Evolutionary conservation across 495 filamentous ascomycete genomes (phyloP).

Genomic region (Lichenothelia convexa): DNA sequence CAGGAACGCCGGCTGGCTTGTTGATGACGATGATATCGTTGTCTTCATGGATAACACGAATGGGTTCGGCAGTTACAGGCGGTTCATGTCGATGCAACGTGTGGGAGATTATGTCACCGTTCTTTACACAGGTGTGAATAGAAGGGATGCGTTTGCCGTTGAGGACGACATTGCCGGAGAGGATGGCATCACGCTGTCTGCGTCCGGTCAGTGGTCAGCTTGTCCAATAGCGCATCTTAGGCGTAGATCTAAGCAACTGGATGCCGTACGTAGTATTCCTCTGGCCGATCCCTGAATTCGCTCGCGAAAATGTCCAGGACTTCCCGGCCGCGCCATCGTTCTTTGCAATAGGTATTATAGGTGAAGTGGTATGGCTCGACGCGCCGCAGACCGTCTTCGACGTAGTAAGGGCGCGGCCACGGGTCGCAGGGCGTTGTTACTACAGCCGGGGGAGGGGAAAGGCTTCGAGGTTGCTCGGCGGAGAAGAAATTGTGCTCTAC

Average conservation of each 20-base stretch:
- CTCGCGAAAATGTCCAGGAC: constrained; percentile 63
- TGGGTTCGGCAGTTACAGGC: constrained; percentile 61
- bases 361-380: constrained; percentile 84
- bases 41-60: constrained; percentile 76
- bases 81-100: constrained; percentile 93
- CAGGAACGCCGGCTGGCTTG: constrained; percentile 86
- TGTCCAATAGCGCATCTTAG: constrained; percentile 27
- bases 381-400: constrained; percentile 62
- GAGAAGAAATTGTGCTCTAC: constrained; percentile 19
- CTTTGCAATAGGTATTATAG: constrained; percentile 84
- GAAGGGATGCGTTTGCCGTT: constrained; percentile 46
- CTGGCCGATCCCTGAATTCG: constrained; percentile 73
- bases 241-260: not conserved
- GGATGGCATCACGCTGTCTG: constrained; percentile 71
- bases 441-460: constrained; percentile 30
- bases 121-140: constrained; percentile 40
- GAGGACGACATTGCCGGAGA: constrained; percentile 50
- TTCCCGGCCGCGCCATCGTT: constrained; percentile 62
- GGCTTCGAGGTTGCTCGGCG: constrained; percentile 6
- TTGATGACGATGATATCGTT: constrained; percentile 86
- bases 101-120: constrained; percentile 77
- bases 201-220: too few relatives aligned
- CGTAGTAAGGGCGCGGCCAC: constrained; percentile 54
- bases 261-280: constrained; percentile 60
- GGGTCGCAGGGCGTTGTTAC: constrained; percentile 44